phyloP scores from a whole-genome alignment of 768 basidiomycete species.

The Leccinum longicurvipes region DNA sequence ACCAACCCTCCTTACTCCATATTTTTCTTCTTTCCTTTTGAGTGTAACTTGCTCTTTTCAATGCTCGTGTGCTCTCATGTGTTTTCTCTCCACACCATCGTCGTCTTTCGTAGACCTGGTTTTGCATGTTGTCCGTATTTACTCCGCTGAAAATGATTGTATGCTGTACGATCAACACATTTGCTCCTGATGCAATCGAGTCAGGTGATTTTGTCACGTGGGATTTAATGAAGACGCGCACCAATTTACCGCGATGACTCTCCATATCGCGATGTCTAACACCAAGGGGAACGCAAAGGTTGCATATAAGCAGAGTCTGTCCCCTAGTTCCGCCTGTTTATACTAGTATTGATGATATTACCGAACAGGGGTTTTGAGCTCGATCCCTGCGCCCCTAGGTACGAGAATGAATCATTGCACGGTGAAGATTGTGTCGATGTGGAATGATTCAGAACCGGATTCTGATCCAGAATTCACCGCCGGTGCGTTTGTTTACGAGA shows the following conservation, averaged over 20 bases:
- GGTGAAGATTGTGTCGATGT: background rate
- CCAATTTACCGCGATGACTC: background rate
- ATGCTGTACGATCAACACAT: conserved; percentile 21
- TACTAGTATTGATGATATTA: background rate
- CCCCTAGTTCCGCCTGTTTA: background rate
- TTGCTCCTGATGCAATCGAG: background rate
- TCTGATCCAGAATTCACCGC: conserved; percentile 35
- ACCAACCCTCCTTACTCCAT: conserved; percentile 17
- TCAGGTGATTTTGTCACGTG: conserved; percentile 22
- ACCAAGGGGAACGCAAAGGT: conserved; percentile 13
- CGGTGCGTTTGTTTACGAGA: conserved; percentile 29
- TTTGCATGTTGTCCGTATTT: conserved; percentile 30
- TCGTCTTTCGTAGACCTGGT: conserved; percentile 21
- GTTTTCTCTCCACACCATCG: conserved; percentile 13
- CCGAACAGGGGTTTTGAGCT: conserved; percentile 20
- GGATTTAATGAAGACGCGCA: background rate
- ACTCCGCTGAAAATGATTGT: conserved; percentile 31
- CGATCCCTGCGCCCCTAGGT: conserved; percentile 38
- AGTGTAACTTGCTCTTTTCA: conserved; percentile 22
- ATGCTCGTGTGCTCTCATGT: conserved; percentile 27
- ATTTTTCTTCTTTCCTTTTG: conserved; percentile 5
- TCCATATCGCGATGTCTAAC: conserved; percentile 17
- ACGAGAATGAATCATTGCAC: background rate
- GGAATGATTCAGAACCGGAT: conserved; percentile 23
- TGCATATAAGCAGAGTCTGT: conserved; percentile 23